These are phyloP conservation scores for Debaryomyces udenii DNA, from an alignment of 1,139 yeast species.

Conservation along the genomic window DNA sequence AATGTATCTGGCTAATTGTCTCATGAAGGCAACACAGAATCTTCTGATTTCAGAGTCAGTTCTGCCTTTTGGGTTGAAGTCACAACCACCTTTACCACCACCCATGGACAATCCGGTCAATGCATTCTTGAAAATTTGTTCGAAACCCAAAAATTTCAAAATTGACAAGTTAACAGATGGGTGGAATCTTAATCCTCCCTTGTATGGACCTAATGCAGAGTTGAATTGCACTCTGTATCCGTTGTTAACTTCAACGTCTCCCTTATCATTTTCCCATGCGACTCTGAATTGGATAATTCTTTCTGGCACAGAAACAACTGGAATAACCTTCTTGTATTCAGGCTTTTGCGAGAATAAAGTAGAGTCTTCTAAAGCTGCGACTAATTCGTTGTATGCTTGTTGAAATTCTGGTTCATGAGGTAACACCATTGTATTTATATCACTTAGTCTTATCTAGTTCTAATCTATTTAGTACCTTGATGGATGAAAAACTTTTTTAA, in stretches of 20 bases:
- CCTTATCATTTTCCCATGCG: constrained; percentile 95
- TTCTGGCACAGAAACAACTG: constrained; percentile 93
- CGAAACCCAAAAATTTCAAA: constrained; percentile 94
- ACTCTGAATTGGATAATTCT: constrained; percentile 96
- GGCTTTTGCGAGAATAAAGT: constrained; percentile 89
- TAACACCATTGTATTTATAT: constrained; percentile 45
- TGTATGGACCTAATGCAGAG: constrained; percentile 98
- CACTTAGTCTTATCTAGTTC: too few relatives aligned
- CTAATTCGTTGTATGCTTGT: constrained; percentile 96
- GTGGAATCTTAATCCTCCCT: constrained; percentile 98
- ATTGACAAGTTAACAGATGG: constrained; percentile 95
- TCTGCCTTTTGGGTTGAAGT: constrained; percentile 95
- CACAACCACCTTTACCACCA: constrained; percentile 99
- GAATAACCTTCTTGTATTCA: constrained; percentile 84
- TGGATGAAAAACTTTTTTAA: neutral
- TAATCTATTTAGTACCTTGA: too few relatives aligned
- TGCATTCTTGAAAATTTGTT: constrained; percentile 98
- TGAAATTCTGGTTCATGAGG: constrained; percentile 95
- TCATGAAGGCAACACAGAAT: constrained; percentile 95
- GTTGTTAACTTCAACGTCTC: constrained; percentile 88
- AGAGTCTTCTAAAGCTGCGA: constrained; percentile 86
- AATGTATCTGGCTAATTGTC: constrained; percentile 93
- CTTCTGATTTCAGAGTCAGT: constrained; percentile 93
- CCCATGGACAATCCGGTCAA: constrained; percentile 97
- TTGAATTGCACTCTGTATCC: constrained; percentile 99